Evolutionary conservation across 1,284 basidiomycete species (phyloP).

Genomic region (Trichosporon ovoides): DNA sequence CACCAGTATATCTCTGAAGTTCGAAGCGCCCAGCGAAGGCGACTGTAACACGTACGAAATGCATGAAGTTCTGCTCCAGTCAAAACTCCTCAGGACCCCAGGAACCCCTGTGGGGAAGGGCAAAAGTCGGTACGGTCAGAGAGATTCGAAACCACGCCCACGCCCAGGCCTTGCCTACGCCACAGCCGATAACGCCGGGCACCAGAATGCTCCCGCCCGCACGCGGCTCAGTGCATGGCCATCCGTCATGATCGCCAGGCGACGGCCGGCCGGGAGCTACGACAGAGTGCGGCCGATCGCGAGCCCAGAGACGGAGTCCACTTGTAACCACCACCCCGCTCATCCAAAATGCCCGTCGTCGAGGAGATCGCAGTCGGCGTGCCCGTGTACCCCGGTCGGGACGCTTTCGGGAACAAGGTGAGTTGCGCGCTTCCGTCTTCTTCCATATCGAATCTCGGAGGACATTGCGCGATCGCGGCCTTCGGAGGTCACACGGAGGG

Average conservation of each 20-base stretch:
- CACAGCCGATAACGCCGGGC: slow-evolving; percentile 4
- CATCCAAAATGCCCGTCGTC: slow-evolving; percentile 1
- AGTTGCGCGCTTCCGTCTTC: background rate
- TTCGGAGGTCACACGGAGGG: no score
- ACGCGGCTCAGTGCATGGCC: background rate
- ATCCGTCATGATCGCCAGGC: background rate
- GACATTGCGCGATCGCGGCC: background rate
- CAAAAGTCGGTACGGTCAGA: background rate
- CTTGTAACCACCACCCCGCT: background rate
- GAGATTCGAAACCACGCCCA: no score
- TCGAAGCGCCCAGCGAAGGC: no score
- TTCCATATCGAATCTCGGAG: background rate
- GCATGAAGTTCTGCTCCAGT: no score
- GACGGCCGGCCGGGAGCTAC: background rate
- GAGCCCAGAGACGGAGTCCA: background rate
- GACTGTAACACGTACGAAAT: no score
- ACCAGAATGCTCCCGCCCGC: background rate
- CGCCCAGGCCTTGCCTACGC: background rate
- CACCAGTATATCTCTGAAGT: no score
- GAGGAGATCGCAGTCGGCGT: background rate
- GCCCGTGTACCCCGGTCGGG: slow-evolving; percentile 30
- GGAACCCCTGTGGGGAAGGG: no score
- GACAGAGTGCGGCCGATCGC: background rate
- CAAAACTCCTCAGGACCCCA: no score
- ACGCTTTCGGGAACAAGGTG: slow-evolving; percentile 36